Evolutionary conservation across 495 filamentous ascomycete species (phyloP).

Genomic region (Bombardia bombarda): DNA sequence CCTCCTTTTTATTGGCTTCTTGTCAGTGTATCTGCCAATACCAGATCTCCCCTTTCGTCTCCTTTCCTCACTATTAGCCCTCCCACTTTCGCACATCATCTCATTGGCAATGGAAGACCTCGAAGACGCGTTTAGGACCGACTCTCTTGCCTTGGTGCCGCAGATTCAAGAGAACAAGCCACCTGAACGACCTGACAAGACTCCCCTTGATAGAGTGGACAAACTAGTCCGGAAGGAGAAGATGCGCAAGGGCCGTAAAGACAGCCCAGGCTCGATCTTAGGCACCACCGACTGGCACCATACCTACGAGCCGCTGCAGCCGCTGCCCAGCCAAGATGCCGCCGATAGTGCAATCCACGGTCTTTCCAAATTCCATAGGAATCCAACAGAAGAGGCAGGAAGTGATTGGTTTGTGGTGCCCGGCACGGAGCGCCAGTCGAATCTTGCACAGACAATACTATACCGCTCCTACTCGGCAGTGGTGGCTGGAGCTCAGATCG

Average conservation of each 20-base stretch:
- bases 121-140: conserved; percentile 3
- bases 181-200: conserved; percentile 7
- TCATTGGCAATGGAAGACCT: conserved; percentile 9
- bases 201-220: neutral
- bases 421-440: no score
- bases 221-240: neutral
- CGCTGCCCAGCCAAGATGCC: neutral
- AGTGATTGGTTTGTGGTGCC: neutral
- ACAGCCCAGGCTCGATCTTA: neutral
- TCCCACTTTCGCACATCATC: neutral
- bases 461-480: no score
- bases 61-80: neutral
- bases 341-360: neutral
- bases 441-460: no score
- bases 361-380: neutral
- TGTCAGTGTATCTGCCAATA: no score
- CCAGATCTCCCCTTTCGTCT: no score
- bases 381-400: neutral
- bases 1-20: no score
- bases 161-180: conserved; percentile 3
- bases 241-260: neutral
- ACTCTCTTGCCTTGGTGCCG: neutral
- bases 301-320: no score
- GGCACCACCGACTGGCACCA: neutral
- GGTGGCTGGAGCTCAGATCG: no score